Percentiles rank a stretch among this genome's conserved stretches.
phyloP scores from a whole-genome alignment of 352 stramenopile species.

The Pilasporangium apinafurcum region DNA sequence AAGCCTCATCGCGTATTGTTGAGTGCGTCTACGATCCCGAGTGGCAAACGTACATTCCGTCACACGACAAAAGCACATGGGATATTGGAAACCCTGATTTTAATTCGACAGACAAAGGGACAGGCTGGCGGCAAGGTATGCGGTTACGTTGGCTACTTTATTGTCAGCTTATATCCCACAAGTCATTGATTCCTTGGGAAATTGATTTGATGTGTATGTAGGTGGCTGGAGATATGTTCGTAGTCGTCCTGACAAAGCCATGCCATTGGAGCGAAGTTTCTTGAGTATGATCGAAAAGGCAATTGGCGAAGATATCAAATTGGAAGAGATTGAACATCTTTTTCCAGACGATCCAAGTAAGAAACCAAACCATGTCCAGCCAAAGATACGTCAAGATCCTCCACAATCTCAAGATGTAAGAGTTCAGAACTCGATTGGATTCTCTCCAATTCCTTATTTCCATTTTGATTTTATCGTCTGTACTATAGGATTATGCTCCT shows the following conservation, averaged over 20 bases:
- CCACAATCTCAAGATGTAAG: slow-evolving; percentile 31
- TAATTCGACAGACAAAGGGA: slow-evolving; percentile 46
- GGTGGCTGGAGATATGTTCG: slow-evolving; percentile 76
- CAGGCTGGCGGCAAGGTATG: slow-evolving; percentile 77
- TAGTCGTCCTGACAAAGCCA: slow-evolving; percentile 49
- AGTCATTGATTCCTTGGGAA: too few relatives aligned
- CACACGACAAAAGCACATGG: slow-evolving; percentile 79
- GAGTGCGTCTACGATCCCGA: slow-evolving; percentile 80
- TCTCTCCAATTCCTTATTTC: too few relatives aligned
- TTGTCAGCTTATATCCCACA: background rate
- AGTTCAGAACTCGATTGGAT: background rate
- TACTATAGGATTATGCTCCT: slow-evolving; percentile 41
- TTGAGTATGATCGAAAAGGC: slow-evolving; percentile 64
- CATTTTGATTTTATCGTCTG: too few relatives aligned
- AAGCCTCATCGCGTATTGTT: slow-evolving; percentile 74
- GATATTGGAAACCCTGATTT: slow-evolving; percentile 62
- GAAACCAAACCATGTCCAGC: slow-evolving; percentile 26
- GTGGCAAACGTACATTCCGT: slow-evolving; percentile 80
- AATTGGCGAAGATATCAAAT: slow-evolving; percentile 64
- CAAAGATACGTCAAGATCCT: slow-evolving; percentile 32
- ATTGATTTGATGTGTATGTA: too few relatives aligned
- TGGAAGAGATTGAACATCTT: slow-evolving; percentile 77
- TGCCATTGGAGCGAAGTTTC: slow-evolving; percentile 58
- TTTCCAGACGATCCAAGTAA: slow-evolving; percentile 66
- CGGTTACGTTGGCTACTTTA: background rate